A percentile compares a stretch with the other conserved stretches of the same genome.
These are phyloP conservation scores for Phycomyces blakesleeanus DNA, from an alignment of 192 early-diverging fungal genomes.

Conservation along the genomic window DNA sequence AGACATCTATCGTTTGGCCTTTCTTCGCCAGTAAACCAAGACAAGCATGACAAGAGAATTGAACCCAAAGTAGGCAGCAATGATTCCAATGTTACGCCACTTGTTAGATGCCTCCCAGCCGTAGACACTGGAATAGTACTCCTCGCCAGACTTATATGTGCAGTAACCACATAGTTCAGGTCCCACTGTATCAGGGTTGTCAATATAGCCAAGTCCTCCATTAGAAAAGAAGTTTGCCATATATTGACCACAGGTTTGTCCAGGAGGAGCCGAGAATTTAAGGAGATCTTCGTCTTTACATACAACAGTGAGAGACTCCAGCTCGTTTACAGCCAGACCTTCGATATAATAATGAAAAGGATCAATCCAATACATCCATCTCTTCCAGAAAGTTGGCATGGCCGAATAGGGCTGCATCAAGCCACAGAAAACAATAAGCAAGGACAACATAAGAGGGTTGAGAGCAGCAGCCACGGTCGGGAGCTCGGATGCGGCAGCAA, in stretches of 20 bases:
- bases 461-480: conserved; percentile 55
- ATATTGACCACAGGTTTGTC: conserved; percentile 61
- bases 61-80: conserved; percentile 57
- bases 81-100: conserved; percentile 69
- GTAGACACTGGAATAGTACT: conserved; percentile 44
- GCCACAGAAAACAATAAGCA: conserved; percentile 69
- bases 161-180: conserved; percentile 60
- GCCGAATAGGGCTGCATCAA: conserved; percentile 57
- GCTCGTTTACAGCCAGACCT: conserved; percentile 53
- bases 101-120: conserved; percentile 53
- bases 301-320: conserved; percentile 44
- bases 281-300: conserved; percentile 54
- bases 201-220: conserved; percentile 10
- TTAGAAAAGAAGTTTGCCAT: conserved; percentile 10
- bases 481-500: conserved; percentile 63
- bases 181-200: conserved; percentile 3
- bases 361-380: conserved; percentile 66
- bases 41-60: conserved; percentile 48
- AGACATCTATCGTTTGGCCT: conserved; percentile 22
- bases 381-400: conserved; percentile 67
- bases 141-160: conserved; percentile 47
- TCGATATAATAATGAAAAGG: conserved; percentile 68
- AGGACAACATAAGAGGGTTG: conserved; percentile 64
- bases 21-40: conserved; percentile 40
- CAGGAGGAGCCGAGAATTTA: conserved; percentile 46